Conservation (phyloP, 139 green algal species). For the Picocystis salinarum region DNA sequence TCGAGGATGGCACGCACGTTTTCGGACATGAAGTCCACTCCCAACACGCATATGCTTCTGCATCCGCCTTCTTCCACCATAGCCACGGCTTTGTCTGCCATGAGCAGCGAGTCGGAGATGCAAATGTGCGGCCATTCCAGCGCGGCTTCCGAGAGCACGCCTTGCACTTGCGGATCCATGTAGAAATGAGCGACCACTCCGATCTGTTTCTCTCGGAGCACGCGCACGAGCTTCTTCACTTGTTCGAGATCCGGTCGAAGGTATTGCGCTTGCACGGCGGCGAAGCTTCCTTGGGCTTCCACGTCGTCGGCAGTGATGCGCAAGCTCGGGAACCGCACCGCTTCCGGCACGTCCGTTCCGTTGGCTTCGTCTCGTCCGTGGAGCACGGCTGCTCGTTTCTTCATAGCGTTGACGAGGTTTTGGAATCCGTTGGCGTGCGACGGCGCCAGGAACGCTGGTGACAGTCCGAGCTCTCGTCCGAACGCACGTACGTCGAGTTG, state of each 20-base stretch:
- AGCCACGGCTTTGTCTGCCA: slow-evolving; percentile 26
- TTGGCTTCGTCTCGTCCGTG: slow-evolving; percentile 17
- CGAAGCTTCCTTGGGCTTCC: slow-evolving; percentile 10
- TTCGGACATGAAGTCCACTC: slow-evolving; percentile 98
- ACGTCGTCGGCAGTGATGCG: slow-evolving; percentile 35
- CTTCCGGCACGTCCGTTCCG: not conserved
- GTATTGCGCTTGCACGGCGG: slow-evolving; percentile 25
- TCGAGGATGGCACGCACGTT: slow-evolving; percentile 94
- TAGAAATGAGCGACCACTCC: slow-evolving; percentile 99
- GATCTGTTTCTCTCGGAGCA: slow-evolving; percentile 64
- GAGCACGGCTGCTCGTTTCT: slow-evolving; percentile 33
- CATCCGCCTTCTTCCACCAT: slow-evolving; percentile 70
- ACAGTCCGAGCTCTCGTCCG: slow-evolving; percentile 15
- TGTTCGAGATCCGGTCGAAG: slow-evolving; percentile 27
- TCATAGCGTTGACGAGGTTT: slow-evolving; percentile 65
- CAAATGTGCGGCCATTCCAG: slow-evolving; percentile 77
- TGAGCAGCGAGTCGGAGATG: slow-evolving; percentile 86
- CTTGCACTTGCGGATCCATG: slow-evolving; percentile 94
- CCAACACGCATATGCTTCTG: slow-evolving; percentile 67
- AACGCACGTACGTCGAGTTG: not conserved
- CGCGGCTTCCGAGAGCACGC: slow-evolving; percentile 62
- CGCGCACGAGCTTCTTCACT: slow-evolving; percentile 27
- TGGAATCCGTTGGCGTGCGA: slow-evolving; percentile 54
- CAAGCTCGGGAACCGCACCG: slow-evolving; percentile 64
- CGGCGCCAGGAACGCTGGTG: slow-evolving; percentile 20